These are phyloP conservation scores for Colletotrichum sp. DNA, from an alignment of 2,329 filamentous ascomycete genomes.

Conservation along the genomic window DNA sequence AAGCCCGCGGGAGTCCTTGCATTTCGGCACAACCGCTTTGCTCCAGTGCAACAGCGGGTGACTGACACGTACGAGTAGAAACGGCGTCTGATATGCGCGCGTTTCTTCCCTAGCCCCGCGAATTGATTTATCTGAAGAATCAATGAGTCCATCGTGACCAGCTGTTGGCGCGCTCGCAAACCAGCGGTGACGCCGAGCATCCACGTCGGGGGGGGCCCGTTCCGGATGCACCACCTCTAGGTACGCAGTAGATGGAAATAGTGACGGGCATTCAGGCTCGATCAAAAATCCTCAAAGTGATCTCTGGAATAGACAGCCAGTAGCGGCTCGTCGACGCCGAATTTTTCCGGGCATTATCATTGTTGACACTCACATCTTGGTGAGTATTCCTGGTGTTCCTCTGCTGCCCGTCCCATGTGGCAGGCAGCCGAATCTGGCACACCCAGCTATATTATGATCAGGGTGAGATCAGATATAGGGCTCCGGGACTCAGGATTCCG, in stretches of 20 bases:
- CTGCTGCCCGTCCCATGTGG: background rate
- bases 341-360: background rate
- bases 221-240: conserved; percentile 6
- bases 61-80: background rate
- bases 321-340: background rate
- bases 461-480: conserved; percentile 20
- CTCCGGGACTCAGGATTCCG: conserved; percentile 14
- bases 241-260: background rate
- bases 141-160: background rate
- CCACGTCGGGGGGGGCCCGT: conserved; percentile 2
- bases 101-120: background rate
- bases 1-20: background rate
- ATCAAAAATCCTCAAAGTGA: background rate
- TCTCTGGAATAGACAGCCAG: background rate
- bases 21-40: conserved; percentile 1
- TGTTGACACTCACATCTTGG: background rate
- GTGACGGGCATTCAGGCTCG: background rate
- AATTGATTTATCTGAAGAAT: background rate
- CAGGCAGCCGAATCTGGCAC: background rate
- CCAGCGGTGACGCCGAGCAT: conserved; percentile 3
- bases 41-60: background rate
- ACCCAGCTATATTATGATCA: conserved; percentile 8
- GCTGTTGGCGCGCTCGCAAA: background rate
- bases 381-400: background rate
- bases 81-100: background rate